Base-by-base conservation (phyloP, 75 land plant genomes). In the Cryptomeria japonica region DNA sequence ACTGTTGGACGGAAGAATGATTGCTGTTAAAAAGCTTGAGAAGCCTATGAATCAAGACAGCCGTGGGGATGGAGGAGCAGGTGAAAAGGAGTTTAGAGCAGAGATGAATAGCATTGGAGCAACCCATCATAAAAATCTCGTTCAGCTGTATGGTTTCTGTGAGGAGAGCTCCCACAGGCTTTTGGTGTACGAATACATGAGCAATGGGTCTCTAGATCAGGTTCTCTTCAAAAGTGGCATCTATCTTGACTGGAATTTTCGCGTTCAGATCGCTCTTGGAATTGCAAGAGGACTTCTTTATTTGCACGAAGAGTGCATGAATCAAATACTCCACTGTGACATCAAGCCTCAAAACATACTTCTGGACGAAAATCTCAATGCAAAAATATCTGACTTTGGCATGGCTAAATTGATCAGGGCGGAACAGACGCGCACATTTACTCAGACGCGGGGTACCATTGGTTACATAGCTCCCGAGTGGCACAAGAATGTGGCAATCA, bases 121-220 rank as follows among this genome's bases (percentile, higher is more conserved):
- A 16, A 90, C 89, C 73, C 87, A 88, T 46, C 93, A 92, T 86
- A 90, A 85, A 58, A 92, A 92, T 68, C 89, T 92, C 0, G 93
- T 92, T 9, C 89, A 68, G 18, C 70, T 92, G n/a, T 49, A 87
- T 18, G 93, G 93, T 0, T 92, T 84, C 77, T 92, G 93, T 82
- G 78, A 84, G 31, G 90, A 92, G 22, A 90, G 91, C 5, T 53
- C 85, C 42, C 89, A 93, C 84, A 87, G 93, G 28, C 87, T 94
- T 44, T 84, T 94, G 31, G 91, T 94, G 3, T 92, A 90, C 55
- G 93, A 94, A 49, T 91, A 87, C 87, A 89, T 94, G 93, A 88
- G 84, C 76, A 90, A 92, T 72, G 95, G 95, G 10, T 86, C 92
- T 22, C 32, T 94, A 37, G 85, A 89, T 10, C 72, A 84, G 73